Evolutionary conservation across 2,329 filamentous ascomycete species (phyloP).

Genomic region (Fusarium protoensiforme): DNA sequence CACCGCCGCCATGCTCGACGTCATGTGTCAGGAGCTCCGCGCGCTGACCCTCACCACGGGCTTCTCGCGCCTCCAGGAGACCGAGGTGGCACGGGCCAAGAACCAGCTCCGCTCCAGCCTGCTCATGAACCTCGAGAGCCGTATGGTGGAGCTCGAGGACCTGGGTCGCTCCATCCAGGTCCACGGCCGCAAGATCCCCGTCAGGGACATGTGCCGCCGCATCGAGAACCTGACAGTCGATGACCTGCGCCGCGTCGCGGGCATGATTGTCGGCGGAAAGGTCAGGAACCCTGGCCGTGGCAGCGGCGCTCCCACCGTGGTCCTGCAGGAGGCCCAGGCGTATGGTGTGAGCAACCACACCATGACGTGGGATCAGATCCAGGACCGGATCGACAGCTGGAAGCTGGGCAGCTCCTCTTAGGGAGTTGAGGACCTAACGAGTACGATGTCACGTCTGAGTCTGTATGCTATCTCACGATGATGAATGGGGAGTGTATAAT

Average conservation of each 20-base stretch:
- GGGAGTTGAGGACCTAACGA: not conserved
- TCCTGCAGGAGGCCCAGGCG: conserved; percentile 89
- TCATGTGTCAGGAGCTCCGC: conserved; percentile 92
- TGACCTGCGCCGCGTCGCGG: conserved; percentile 86
- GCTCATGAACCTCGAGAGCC: conserved; percentile 96
- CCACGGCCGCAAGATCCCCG: conserved; percentile 92
- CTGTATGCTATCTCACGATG: conserved; percentile 1
- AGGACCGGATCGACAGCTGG: conserved; percentile 86
- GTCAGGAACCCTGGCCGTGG: conserved; percentile 81
- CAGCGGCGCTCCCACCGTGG: conserved; percentile 91
- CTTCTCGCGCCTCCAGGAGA: conserved; percentile 75
- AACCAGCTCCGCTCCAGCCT: conserved; percentile 92
- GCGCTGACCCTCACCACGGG: conserved; percentile 81
- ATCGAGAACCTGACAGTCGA: conserved; percentile 85
- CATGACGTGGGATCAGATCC: conserved; percentile 88
- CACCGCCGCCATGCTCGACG: conserved; percentile 87
- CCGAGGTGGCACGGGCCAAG: conserved; percentile 92
- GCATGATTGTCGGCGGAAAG: conserved; percentile 79
- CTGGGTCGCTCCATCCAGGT: conserved; percentile 95
- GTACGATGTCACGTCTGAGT: not conserved
- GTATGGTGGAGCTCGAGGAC: conserved; percentile 98
- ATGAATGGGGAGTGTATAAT: conserved; percentile 40
- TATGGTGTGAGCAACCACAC: conserved; percentile 74
- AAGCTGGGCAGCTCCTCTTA: conserved; percentile 72
- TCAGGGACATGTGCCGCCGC: conserved; percentile 89